A percentile compares a stretch with the other conserved stretches of the same genome.
Conservation (phyloP, 2,329 filamentous ascomycete genomes). For the Colletotrichum eremochloae region DNA sequence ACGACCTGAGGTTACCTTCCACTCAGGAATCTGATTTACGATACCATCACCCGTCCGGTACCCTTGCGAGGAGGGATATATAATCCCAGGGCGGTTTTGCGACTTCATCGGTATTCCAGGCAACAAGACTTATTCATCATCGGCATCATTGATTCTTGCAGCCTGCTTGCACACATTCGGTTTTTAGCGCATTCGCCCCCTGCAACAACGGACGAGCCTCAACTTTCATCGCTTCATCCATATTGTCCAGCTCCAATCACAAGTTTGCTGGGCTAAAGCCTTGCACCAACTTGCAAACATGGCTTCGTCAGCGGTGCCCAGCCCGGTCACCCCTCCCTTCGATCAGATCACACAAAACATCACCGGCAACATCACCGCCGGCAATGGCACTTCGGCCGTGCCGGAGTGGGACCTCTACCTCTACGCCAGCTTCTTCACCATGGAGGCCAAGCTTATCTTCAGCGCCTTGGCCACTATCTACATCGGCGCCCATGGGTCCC, state of each 20-base stretch:
- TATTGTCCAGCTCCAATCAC: too few relatives aligned
- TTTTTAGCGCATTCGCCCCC: neutral
- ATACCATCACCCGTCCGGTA: neutral
- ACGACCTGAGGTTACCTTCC: neutral
- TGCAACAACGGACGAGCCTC: neutral
- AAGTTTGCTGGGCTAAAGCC: too few relatives aligned
- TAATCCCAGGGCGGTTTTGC: neutral
- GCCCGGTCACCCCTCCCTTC: constrained; percentile 36
- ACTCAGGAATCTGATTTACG: neutral
- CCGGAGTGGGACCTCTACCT: constrained; percentile 57
- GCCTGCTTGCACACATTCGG: too few relatives aligned
- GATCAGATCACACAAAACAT: constrained; percentile 50
- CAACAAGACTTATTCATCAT: neutral
- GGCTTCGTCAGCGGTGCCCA: constrained; percentile 37
- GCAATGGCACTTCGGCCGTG: constrained; percentile 49
- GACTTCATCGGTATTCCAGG: neutral
- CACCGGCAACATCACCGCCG: constrained; percentile 43
- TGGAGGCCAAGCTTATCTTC: constrained; percentile 65
- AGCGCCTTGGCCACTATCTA: constrained; percentile 88
- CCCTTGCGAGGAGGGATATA: neutral
- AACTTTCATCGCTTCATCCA: neutral
- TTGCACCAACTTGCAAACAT: constrained; percentile 15
- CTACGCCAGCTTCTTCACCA: constrained; percentile 37
- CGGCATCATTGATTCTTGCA: neutral
- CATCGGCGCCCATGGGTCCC: constrained; percentile 85